Base-by-base conservation (phyloP, 148 eudicot species). In the Diospyros lotus region DNA sequence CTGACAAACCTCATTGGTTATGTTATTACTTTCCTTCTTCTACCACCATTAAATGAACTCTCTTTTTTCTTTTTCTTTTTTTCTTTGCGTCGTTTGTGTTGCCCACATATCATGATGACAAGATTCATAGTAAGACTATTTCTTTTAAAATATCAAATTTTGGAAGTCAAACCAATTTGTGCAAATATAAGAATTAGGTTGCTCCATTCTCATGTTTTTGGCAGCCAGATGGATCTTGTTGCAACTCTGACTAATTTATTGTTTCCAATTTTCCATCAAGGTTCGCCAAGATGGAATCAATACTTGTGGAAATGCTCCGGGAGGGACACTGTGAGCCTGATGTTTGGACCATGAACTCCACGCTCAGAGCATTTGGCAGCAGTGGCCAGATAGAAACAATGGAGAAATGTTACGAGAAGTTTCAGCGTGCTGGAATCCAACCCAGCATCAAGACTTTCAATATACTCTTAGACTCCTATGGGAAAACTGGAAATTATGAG, bases 331-430 rank as follows among this genome's bases (percentile, higher is more conserved):
- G 97, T 58, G 66, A 89, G 77, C 96, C 95, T 6, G 98, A 94
- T 66, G 92, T 85, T 45, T 94, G 98, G 98, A 94, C 98, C 77
- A 86, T 94, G 98, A 94, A 94, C 76, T 87, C 97, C 66, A 89
- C 97, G 12, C 79, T 94, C 5, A 77, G 98, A 84, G 96, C 97
- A 8, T 94, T 92, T 78, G 98, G 98, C 13, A 80, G 86, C 84
- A 94, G 86, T 3, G 97, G 98, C 45, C 93, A 90, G 41, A 90
- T 94, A n/a, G 97, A 92, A 78, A 86, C 76, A 81, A 94, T 94
- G 98, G 98, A 94, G 82, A 92, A 89, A 67, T 94, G 96, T 78
- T 94, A 94, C 38, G 91, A 89, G 71, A 92, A 94, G 80, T 94
- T 94, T 72, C 96, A 86, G 72, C 82, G 73, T 12, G 83, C 96